Base-by-base conservation (phyloP, 768 basidiomycete genomes). In the Agaricus blazei region DNA sequence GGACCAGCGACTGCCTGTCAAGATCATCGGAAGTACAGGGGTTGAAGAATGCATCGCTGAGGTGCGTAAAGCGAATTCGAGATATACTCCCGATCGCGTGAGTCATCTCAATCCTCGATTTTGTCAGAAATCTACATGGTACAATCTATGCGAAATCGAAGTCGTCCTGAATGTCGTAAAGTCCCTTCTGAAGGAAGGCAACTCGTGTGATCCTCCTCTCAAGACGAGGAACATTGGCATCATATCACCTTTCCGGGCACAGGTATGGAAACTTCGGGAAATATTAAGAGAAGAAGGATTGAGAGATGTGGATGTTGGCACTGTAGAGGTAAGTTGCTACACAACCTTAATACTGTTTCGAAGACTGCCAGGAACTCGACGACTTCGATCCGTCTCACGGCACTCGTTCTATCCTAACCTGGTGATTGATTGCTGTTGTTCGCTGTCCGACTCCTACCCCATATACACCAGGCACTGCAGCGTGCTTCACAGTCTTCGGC, bases 181-280 rank as follows among this genome's bases (percentile, higher is more conserved):
- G 40, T 74, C 73, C 4, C 63, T 81, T 24, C 59, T 79, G 29
- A 59, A 64, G 7, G 72, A 77, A 57, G 63, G 64, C 8, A 59
- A 66, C 6, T 52, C 62, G 1, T 76, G 72, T 51, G 64, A 65
- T 2, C 79, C 79, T n/a, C 70, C 70, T 1, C 64, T 80, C 6
- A 64, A 65, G 42, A 63, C 74, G 9, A 65, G 64, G 9, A 70
- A 80, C 37, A 78, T 81, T 49, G 77, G 78, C 0, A 71, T 79
- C 5, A 79, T 81, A 75, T 73, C 79, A 0, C 74, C 78, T 1
- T 80, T 77, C 73, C 71, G 79, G 51, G 77, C 76, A 56, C 79
- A 81, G 47, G 79, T 81, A 0, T 78, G 77, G 77, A 75, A 74
- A 56, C 62, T 79, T 34, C 73, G 79, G 61, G 75, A 77, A 52